A percentile compares a stretch with the other conserved stretches of the same genome.
These are phyloP conservation scores for Leccinum solheimii DNA, from an alignment of 1,284 basidiomycete species.

Conservation along the genomic window DNA sequence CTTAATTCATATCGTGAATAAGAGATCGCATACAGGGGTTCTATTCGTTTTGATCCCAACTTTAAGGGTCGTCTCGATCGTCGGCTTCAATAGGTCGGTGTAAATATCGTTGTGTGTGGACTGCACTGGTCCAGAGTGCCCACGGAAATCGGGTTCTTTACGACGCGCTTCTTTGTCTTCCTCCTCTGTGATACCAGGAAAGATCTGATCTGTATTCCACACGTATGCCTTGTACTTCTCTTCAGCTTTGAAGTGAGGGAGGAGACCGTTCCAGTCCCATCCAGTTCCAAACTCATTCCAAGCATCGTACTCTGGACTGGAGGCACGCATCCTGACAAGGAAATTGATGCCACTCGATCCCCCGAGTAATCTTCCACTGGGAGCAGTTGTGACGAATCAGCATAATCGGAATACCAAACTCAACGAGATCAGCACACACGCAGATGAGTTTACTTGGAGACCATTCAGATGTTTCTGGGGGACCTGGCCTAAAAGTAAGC, in stretches of 20 bases:
- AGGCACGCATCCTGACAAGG: conserved; percentile 24
- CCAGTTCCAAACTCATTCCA: conserved; percentile 21
- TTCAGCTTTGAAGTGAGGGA: conserved; percentile 21
- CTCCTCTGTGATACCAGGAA: conserved; percentile 18
- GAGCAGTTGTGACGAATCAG: neutral
- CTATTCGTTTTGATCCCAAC: conserved; percentile 20
- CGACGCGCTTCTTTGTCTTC: conserved; percentile 18
- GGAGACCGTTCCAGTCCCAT: conserved; percentile 21
- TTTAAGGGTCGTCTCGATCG: conserved; percentile 12
- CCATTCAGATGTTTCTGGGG: conserved; percentile 17
- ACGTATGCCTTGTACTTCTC: conserved; percentile 14
- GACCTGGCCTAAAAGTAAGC: conserved; percentile 10
- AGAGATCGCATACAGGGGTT: conserved; percentile 11
- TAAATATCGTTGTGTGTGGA: conserved; percentile 22
- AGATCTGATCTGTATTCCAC: conserved; percentile 20
- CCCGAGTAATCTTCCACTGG: conserved; percentile 22
- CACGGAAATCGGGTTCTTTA: conserved; percentile 16
- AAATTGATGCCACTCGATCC: conserved; percentile 24
- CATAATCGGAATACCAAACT: neutral
- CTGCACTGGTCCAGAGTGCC: conserved; percentile 11
- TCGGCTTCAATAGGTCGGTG: conserved; percentile 20
- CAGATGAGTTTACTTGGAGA: conserved; percentile 2
- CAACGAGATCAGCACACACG: conserved; percentile 3
- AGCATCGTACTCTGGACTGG: conserved; percentile 20
- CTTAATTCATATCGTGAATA: neutral